Conservation (phyloP, 1,139 yeast genomes). For the Blastobotrys serpentis region DNA sequence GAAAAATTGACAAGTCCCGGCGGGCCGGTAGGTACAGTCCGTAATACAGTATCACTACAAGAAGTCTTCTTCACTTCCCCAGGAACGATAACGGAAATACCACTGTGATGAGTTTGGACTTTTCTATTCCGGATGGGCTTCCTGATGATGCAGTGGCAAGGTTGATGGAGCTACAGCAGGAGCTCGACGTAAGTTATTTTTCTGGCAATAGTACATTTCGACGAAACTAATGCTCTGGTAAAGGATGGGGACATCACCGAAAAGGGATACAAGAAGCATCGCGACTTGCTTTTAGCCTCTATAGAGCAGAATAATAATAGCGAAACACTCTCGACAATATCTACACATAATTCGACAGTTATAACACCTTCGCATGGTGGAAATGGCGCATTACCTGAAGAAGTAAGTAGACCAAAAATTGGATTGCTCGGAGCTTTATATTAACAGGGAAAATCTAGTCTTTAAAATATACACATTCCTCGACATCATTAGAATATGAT, state of each 20-base stretch:
- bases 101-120: conserved; percentile 40
- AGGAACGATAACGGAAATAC: background rate
- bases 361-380: background rate
- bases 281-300: conserved; percentile 46
- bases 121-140: conserved; percentile 44
- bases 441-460: background rate
- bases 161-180: conserved; percentile 48
- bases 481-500: conserved; percentile 6
- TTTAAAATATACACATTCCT: conserved; percentile 4
- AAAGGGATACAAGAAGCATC: conserved; percentile 62
- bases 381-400: background rate
- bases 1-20: background rate
- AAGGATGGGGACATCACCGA: conserved; percentile 66
- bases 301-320: conserved; percentile 39
- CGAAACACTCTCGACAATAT: conserved; percentile 32
- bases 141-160: conserved; percentile 39
- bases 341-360: conserved; percentile 10
- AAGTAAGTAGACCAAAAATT: background rate
- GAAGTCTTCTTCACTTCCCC: background rate
- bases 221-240: too few relatives aligned
- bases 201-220: too few relatives aligned
- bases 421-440: background rate
- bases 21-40: too few relatives aligned
- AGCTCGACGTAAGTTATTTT: conserved; percentile 38
- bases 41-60: too few relatives aligned